Evolutionary conservation across 371 early-diverging fungal species (phyloP).

Genomic region (Mortierella sp.): DNA sequence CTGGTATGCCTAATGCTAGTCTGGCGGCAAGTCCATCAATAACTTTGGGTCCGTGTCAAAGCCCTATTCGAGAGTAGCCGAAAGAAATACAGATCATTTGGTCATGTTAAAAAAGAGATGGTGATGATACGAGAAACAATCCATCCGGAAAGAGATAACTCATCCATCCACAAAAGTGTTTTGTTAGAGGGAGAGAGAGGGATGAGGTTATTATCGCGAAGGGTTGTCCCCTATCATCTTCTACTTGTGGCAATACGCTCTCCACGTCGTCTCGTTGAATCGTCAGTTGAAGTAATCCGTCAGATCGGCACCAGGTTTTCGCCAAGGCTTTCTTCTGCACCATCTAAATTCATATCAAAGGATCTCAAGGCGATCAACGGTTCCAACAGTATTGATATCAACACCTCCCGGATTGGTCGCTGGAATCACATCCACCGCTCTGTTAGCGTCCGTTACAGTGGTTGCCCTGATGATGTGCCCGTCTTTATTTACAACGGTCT

Average conservation of each 20-base stretch:
- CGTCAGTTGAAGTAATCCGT: conserved; percentile 99
- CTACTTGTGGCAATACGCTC: conserved; percentile 90
- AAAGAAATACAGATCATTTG: not conserved
- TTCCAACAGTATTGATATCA: conserved; percentile 78
- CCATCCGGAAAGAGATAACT: too few species aligned
- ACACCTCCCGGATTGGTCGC: conserved; percentile 63
- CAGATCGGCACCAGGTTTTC: conserved; percentile 97
- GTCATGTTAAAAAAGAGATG: too few species aligned
- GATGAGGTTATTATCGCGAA: too few species aligned
- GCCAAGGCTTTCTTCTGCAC: conserved; percentile 97
- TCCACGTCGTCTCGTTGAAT: conserved; percentile 96
- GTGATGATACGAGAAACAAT: too few species aligned
- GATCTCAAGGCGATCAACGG: conserved; percentile 80
- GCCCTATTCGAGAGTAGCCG: conserved; percentile 19
- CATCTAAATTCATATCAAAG: conserved; percentile 91
- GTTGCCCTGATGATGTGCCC: conserved; percentile 36
- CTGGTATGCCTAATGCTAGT: conserved; percentile 27
- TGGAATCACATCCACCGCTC: conserved; percentile 43
- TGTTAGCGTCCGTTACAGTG: conserved; percentile 42
- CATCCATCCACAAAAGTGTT: too few species aligned
- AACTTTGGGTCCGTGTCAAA: conserved; percentile 43
- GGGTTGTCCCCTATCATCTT: conserved; percentile 76
- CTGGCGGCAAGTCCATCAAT: conserved; percentile 44
- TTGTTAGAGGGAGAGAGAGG: too few species aligned
- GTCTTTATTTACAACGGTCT: conserved; percentile 72